These are phyloP conservation scores for Emydomyces testavorans DNA, from an alignment of 2,329 filamentous ascomycete genomes.

Conservation along the genomic window DNA sequence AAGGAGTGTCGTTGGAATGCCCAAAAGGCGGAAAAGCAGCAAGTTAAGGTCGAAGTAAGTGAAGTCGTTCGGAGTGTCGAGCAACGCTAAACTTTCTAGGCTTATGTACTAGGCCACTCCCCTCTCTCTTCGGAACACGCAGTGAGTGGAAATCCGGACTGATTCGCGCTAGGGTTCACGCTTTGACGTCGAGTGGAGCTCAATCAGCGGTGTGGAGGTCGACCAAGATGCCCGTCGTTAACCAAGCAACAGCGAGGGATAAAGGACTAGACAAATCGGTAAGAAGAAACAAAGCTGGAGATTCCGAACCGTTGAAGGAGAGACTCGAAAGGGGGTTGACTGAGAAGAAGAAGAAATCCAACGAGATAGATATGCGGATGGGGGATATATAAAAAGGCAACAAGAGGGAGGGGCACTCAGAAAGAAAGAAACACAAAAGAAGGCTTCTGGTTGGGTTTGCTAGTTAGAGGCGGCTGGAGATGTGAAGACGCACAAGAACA, in stretches of 20 bases:
- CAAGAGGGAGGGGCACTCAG: neutral
- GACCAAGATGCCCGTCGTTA: neutral
- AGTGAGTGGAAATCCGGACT: neutral
- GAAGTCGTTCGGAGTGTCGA: no score
- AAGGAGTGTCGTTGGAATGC: no score
- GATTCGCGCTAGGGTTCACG: neutral
- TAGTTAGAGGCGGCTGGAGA: conserved; percentile 6
- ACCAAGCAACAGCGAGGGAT: neutral
- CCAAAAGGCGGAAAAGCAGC: no score
- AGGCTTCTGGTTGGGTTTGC: conserved; percentile 4
- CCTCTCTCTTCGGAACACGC: neutral
- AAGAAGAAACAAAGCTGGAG: neutral
- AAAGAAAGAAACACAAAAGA: neutral
- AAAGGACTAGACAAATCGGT: neutral
- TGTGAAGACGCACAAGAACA: neutral
- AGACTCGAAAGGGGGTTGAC: no score
- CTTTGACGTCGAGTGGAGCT: neutral
- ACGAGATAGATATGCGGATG: no score
- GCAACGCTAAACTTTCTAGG: no score
- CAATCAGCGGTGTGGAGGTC: conserved; percentile 3
- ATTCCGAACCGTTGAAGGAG: neutral
- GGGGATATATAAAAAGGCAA: neutral
- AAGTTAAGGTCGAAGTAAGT: no score
- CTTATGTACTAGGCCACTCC: no score
- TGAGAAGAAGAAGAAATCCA: no score